Base-by-base conservation (phyloP, 2,329 filamentous ascomycete genomes). In the Anthostomella pinea region DNA sequence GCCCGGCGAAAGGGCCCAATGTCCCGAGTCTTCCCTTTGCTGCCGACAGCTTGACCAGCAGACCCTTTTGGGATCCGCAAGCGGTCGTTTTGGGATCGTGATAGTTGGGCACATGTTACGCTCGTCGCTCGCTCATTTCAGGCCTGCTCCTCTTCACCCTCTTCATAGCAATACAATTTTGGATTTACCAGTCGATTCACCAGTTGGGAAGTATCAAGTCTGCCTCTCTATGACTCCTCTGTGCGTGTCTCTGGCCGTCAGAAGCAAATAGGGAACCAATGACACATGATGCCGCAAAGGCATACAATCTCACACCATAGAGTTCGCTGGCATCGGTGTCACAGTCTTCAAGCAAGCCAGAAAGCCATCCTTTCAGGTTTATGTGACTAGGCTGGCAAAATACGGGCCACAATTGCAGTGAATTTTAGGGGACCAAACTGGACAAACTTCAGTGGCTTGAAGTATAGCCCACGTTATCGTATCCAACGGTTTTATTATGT, bases 1-100 rank as follows among this genome's bases (percentile, higher is more conserved):
- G 40, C 34, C 47, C 51, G 53, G 51, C 50, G 50, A 49, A 44
- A 48, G 49, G 45, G 48, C 38, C 41, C 48, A 53, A 49, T 39
- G 38, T 48, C 46, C 49, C 50, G 46, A 43, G 30, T 48, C 39
- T 49, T 35, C 37, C 31, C 35, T 43, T 24, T 37, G 35, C 33
- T 38, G 34, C 24, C 37, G 39, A 31, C 32, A 35, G 16, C 25
- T 37, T 38, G 41, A 44, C 43, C 46, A 49, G 36, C 46, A 47
- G 44, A 45, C 41, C 39, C 35, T 41, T 43, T 45, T 39, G 27
- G 46, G 36, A 45, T 39, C 40, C 44, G 45, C 39, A 43, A 47
- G 47, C 47, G 45, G 45, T 42, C 29, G 14, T 24, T 27, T 37
- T 42, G 30, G 35, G 38, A 31, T 31, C 19, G 30, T 20, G 9